A percentile compares a stretch with the other conserved stretches of the same genome.
phyloP scores from a whole-genome alignment of 176 grass and related monocot species.

The Triticum turgidum region DNA sequence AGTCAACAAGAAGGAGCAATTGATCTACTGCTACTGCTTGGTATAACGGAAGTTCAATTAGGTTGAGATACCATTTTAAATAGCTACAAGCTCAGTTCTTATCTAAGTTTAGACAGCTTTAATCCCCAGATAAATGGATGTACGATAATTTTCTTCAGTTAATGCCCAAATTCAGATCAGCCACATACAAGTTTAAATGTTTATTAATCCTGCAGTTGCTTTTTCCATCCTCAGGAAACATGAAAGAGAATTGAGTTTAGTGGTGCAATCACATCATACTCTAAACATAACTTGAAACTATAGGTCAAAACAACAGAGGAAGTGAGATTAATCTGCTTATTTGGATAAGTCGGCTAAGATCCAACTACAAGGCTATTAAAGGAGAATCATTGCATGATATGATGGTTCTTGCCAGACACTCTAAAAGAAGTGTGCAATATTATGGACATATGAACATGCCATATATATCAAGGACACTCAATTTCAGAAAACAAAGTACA shows the following conservation, averaged over 20 bases:
- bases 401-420: background rate
- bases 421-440: background rate
- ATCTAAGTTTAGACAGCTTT: background rate
- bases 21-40: conserved; percentile 2
- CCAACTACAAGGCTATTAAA: background rate
- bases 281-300: background rate
- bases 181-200: background rate
- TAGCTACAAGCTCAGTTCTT: background rate
- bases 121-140: background rate
- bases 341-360: background rate
- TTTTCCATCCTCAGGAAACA: background rate
- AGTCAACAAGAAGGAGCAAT: background rate
- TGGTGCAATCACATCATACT: background rate
- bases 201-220: background rate
- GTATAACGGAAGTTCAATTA: background rate
- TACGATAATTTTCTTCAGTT: background rate
- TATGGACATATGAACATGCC: background rate
- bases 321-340: background rate
- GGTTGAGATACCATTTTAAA: background rate
- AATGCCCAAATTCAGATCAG: background rate
- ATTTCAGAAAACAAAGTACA: background rate
- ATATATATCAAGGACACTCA: background rate
- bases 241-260: background rate
- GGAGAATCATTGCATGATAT: background rate
- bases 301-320: background rate